Evolutionary conservation across 2,329 filamentous ascomycete species (phyloP).

Genomic region (Cercospora sp.): DNA sequence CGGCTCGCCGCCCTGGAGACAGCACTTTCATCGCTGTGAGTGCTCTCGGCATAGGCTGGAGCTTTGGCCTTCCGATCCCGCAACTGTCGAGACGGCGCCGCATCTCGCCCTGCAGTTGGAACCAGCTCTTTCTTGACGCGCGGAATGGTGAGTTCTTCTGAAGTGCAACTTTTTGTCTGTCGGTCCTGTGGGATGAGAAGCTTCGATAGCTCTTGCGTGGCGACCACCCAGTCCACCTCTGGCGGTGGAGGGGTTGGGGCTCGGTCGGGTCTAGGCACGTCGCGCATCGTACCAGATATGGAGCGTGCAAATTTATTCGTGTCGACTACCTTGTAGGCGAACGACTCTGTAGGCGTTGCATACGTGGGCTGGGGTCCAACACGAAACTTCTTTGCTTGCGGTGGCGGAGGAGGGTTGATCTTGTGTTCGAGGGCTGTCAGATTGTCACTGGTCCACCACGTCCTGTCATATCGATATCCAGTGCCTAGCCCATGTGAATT

Average conservation of each 20-base stretch:
- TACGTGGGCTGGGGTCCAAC: constrained; percentile 67
- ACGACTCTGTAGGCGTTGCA: constrained; percentile 84
- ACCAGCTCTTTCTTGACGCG: constrained; percentile 59
- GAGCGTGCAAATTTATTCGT: constrained; percentile 65
- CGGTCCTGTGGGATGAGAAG: constrained; percentile 75
- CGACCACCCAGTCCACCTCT: constrained; percentile 80
- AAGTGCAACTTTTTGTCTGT: constrained; percentile 71
- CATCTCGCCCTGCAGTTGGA: constrained; percentile 42
- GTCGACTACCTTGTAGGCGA: constrained; percentile 74
- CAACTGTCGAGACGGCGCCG: constrained; percentile 64
- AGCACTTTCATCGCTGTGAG: constrained; percentile 31
- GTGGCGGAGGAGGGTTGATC: constrained; percentile 53
- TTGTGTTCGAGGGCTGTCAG: constrained; percentile 69
- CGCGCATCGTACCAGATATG: constrained; percentile 56
- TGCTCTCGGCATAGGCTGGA: constrained; percentile 27
- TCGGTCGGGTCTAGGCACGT: constrained; percentile 39
- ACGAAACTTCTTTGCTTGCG: constrained; percentile 57
- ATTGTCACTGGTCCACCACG: constrained; percentile 53
- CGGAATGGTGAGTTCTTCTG: constrained; percentile 69
- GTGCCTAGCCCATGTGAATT: constrained; percentile 2
- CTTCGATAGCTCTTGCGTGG: constrained; percentile 79
- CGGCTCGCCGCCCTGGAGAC: constrained; percentile 29
- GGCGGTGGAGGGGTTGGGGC: constrained; percentile 69
- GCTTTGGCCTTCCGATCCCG: constrained; percentile 38
- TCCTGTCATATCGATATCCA: constrained; percentile 39